Conservation (phyloP, 495 filamentous ascomycete genomes). For the Copromyces sp. region DNA sequence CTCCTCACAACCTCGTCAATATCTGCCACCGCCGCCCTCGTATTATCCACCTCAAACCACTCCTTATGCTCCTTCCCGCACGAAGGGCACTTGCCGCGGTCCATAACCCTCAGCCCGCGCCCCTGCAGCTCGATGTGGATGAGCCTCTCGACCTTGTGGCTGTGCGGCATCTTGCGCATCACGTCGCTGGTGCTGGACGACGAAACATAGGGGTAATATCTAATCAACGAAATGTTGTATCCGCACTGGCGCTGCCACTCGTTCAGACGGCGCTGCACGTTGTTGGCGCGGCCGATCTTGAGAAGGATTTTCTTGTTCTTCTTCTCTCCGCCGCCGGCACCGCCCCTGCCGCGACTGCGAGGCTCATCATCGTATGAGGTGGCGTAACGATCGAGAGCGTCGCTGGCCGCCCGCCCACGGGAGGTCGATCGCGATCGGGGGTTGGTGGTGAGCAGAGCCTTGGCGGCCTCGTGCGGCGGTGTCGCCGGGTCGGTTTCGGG, state of each 20-base stretch:
- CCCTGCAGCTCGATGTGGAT: constrained; percentile 83
- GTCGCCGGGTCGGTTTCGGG: constrained; percentile 41
- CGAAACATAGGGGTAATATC: constrained; percentile 81
- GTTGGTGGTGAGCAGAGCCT: constrained; percentile 43
- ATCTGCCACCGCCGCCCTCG: constrained; percentile 52
- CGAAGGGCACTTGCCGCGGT: constrained; percentile 48
- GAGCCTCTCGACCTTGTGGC: constrained; percentile 78
- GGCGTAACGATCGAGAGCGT: constrained; percentile 53
- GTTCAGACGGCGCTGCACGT: constrained; percentile 82
- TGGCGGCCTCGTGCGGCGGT: constrained; percentile 48
- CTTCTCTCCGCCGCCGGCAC: constrained; percentile 1
- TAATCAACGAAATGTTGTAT: constrained; percentile 72
- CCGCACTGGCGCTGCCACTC: constrained; percentile 92
- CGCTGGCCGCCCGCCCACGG: constrained; percentile 50
- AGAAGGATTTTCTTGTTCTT: constrained; percentile 52
- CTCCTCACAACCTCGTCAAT: constrained; percentile 79
- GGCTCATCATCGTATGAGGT: constrained; percentile 10
- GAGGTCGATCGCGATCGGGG: constrained; percentile 25
- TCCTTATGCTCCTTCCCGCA: constrained; percentile 88
- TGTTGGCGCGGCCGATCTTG: constrained; percentile 86
- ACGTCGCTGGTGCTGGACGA: constrained; percentile 28
- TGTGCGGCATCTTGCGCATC: constrained; percentile 70
- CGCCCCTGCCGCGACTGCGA: constrained; percentile 5
- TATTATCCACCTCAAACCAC: constrained; percentile 90
- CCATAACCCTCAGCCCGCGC: constrained; percentile 48